A percentile compares a stretch with the other conserved stretches of the same genome.
phyloP scores from a whole-genome alignment of 1,284 basidiomycete species.

The Mycosarcoma maydis region DNA sequence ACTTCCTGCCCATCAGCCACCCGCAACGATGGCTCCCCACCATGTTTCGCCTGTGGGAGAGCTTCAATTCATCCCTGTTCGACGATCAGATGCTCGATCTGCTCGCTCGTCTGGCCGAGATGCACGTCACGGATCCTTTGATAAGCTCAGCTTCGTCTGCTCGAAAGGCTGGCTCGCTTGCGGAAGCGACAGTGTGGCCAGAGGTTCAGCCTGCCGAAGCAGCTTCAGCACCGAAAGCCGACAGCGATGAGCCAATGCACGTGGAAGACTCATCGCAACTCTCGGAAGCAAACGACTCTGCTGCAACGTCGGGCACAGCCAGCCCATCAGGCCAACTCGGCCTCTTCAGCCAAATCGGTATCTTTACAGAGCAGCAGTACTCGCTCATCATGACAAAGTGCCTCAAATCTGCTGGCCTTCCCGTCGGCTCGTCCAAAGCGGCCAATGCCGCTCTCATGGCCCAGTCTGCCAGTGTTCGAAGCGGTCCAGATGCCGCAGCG shows the following conservation, averaged over 20 bases:
- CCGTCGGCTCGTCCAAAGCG: conserved; percentile 71
- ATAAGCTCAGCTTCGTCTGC: conserved; percentile 37
- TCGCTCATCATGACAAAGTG: conserved; percentile 85
- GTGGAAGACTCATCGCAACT: not conserved
- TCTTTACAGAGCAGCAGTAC: conserved; percentile 89
- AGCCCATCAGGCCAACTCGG: conserved; percentile 52
- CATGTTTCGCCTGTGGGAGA: conserved; percentile 82
- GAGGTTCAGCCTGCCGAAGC: conserved; percentile 9
- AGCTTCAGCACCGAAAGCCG: not conserved
- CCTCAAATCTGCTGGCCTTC: conserved; percentile 78
- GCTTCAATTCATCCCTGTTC: conserved; percentile 80
- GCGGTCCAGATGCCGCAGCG: conserved; percentile 71
- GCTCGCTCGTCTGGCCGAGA: conserved; percentile 78
- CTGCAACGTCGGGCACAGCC: conserved; percentile 10
- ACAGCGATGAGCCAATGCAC: conserved; percentile 11
- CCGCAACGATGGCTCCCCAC: conserved; percentile 63
- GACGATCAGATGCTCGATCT: conserved; percentile 88
- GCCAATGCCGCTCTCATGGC: conserved; percentile 60
- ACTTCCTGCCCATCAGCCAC: conserved; percentile 62
- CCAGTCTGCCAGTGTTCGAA: conserved; percentile 58
- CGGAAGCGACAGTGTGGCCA: conserved; percentile 19
- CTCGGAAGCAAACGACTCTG: not conserved
- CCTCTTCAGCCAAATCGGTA: conserved; percentile 79
- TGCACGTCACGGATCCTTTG: conserved; percentile 73
- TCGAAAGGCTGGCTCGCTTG: conserved; percentile 14